Percentiles rank a stretch among this genome's conserved stretches.
These are phyloP conservation scores for Capsicum pubescens DNA, from an alignment of 257 asterid species.

Conservation along the genomic window DNA sequence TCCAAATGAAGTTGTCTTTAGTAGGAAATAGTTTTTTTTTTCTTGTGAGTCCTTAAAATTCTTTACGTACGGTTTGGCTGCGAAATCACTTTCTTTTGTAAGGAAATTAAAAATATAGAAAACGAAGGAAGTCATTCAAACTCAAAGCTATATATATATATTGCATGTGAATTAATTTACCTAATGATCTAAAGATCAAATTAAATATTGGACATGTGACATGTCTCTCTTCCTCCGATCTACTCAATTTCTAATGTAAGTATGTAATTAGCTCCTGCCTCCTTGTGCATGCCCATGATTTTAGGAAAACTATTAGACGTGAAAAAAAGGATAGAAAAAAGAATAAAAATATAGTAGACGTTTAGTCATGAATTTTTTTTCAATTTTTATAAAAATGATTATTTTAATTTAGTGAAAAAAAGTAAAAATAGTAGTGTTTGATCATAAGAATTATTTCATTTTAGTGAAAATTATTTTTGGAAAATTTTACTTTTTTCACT, in stretches of 20 bases:
- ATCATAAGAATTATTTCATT: no score
- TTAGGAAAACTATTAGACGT: not conserved
- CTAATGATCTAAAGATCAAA: not conserved
- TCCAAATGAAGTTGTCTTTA: no score
- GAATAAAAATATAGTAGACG: not conserved
- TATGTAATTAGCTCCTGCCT: not conserved
- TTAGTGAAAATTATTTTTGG: no score
- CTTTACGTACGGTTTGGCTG: not conserved
- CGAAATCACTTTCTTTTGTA: not conserved
- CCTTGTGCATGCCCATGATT: slow-evolving; percentile 11
- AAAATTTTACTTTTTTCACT: no score
- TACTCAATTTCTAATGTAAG: not conserved
- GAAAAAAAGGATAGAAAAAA: not conserved
- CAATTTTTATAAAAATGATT: no score
- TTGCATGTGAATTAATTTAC: not conserved
- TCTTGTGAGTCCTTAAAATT: not conserved
- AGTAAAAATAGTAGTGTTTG: no score
- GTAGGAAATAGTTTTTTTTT: no score
- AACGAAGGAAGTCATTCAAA: not conserved
- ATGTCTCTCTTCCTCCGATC: not conserved
- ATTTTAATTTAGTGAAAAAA: no score
- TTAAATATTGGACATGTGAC: not conserved
- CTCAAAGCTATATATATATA: not conserved
- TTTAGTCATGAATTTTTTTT: no score
- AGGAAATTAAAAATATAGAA: not conserved